Base-by-base conservation (phyloP, 2,329 filamentous ascomycete species). In the Nemania bipapillata region DNA sequence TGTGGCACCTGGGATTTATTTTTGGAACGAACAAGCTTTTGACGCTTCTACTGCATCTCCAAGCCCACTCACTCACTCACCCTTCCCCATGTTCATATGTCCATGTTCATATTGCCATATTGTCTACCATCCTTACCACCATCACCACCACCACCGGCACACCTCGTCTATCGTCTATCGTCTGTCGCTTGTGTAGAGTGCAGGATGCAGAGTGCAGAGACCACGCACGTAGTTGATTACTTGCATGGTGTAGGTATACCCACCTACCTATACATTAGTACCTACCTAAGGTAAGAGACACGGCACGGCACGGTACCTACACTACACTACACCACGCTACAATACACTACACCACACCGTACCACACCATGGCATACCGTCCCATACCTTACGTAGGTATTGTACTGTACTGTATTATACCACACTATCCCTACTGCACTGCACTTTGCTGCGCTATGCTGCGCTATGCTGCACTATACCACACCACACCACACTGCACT, bases 1-100 rank as follows among this genome's bases (percentile, higher is more conserved):
- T 64, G 68, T 70, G 63, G 70, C 70, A 62, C 69, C 61, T 52
- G 50, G 53, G 53, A 40, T 60, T 67, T 72, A 72, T 72, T 72
- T 72, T 72, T 65, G 68, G 70, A 68, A 62, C 65, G 50, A 56
- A 72, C 49, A 72, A 72, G 70, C 70, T 72, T 72, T 60, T 30
- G 40, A 22, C 61, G 49, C 66, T 68, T 62, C 49, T 17, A 53
- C 58, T 53, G 58, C 57, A 49, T 62, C 58, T 50, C 40, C 37
- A 32, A 47, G 50, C 52, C 60, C 61, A 52, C 53, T 28, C 50
- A 53, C 50, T 30, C 61, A 52, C 53, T 28, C 50, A 53, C 50
- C 24, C 61, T 55, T 65, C 63, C 47, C 63, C 56, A 49, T 49
- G 47, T 28, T 47, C 26, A 22, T n/a, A 7, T 15, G 5, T 30